Evolutionary conservation across 495 filamentous ascomycete species (phyloP).

Genomic region (Trichoderma asperelloides): DNA sequence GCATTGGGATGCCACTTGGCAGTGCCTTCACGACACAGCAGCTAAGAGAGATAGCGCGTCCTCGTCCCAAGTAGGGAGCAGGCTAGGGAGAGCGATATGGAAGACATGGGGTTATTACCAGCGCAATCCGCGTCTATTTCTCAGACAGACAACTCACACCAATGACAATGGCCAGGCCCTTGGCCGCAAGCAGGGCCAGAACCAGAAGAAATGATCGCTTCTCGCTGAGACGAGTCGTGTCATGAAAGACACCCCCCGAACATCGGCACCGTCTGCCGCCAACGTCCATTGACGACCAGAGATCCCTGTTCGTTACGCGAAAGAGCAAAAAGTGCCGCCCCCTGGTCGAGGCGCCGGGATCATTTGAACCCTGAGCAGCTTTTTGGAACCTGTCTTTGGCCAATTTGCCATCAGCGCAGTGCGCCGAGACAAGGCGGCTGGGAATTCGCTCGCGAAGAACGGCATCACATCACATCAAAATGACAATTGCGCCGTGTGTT

Average conservation of each 20-base stretch:
- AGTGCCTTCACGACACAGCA: not conserved
- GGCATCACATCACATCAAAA: not conserved
- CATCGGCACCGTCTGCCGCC: slow-evolving; percentile 7
- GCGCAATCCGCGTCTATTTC: slow-evolving; percentile 1
- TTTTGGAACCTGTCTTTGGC: not conserved
- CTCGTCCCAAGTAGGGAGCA: not conserved
- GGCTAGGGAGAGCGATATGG: not conserved
- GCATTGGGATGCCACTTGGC: slow-evolving; percentile 6
- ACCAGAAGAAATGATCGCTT: not conserved
- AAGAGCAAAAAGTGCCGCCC: slow-evolving; percentile 6
- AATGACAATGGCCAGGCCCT: not conserved
- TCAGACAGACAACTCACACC: not conserved
- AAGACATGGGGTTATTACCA: not conserved
- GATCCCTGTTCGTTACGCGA: not conserved
- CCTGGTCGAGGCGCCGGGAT: not conserved
- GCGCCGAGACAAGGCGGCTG: not conserved
- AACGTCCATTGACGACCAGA: not conserved
- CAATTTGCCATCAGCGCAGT: not conserved
- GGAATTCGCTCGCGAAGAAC: not conserved
- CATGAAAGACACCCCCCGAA: slow-evolving; percentile 1
- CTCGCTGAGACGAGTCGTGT: not conserved
- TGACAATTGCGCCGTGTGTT: not conserved
- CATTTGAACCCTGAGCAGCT: slow-evolving; percentile 1
- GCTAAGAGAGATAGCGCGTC: not conserved
- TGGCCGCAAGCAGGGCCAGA: not conserved